Base-by-base conservation (phyloP, 2,329 filamentous ascomycete species). In the Fusarium keratoplasticum region DNA sequence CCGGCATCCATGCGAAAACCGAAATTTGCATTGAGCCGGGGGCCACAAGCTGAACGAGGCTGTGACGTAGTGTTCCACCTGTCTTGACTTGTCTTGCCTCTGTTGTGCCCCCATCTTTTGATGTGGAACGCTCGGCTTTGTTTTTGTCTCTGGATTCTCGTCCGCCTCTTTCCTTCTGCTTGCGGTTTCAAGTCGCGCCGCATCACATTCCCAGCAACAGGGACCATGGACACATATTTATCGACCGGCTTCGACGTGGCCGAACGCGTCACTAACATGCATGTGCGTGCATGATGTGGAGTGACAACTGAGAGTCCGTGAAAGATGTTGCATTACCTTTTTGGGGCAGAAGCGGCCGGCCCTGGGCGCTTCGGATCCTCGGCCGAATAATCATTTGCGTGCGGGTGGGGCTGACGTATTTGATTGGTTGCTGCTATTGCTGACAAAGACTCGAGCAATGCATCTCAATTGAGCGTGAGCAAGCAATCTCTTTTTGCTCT, bases 1-100 rank as follows among this genome's bases (percentile, higher is more conserved):
- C 57, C 47, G 25, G 27, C 31, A 61, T 44, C 58, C 58, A 47
- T 61, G 58, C 40, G 42, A 61, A 50, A 29, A 29, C 18, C 20
- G 42, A 35, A 25, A 36, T 50, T 61, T 25, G 29, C 61, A 60
- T 27, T 62, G 31, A 25, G 55, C 64, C 33, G 44, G 44, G 44
- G 44, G 20, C 35, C 33, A 25, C 14, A 13, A 69, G 55, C 67
- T 60, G 59, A 50, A 38, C 50, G 25, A 62, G 18, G 58, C 42
- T 63, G 55, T 72, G 67, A 72, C 69, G 66, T 66, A 74, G 67
- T 44, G 58, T 35, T 61, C 40, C 58, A 61, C 38, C 10, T 16
- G 57, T 44, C 57, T 20, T 40, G 36, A 5, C 36, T 40, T 20
- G 57, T 44, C 57, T 40, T 40, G 9, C 10, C 38, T 40, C 36